phyloP scores from a whole-genome alignment of 805 yeast species.

The Cyberlindnera mississippiensis region DNA sequence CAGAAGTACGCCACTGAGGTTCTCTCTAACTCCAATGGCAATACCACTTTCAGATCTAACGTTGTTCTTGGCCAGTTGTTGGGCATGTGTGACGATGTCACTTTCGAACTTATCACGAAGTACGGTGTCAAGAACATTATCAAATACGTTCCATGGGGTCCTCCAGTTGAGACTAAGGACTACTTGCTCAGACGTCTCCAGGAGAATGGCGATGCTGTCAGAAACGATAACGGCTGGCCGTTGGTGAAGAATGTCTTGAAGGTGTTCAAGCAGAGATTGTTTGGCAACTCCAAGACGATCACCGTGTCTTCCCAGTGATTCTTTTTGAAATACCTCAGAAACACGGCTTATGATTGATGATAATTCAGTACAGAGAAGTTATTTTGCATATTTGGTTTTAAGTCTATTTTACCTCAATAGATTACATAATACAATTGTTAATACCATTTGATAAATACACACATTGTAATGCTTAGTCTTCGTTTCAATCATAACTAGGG shows the following conservation, averaged over 20 bases:
- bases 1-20: conserved; percentile 64
- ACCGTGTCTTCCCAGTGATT: neutral
- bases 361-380: no score
- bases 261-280: conserved; percentile 32
- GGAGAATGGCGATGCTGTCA: conserved; percentile 94
- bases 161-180: conserved; percentile 89
- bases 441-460: no score
- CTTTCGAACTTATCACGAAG: conserved; percentile 64
- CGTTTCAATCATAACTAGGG: no score
- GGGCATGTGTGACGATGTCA: conserved; percentile 93
- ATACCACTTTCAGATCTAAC: conserved; percentile 42
- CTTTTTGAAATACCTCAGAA: no score
- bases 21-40: conserved; percentile 30
- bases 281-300: conserved; percentile 2
- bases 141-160: conserved; percentile 98
- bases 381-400: no score
- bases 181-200: conserved; percentile 85
- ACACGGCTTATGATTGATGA: no score
- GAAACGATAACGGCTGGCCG: conserved; percentile 78
- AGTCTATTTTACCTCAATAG: no score
- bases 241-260: conserved; percentile 51
- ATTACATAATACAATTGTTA: no score
- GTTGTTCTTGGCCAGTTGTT: conserved; percentile 85
- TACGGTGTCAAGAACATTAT: conserved; percentile 71
- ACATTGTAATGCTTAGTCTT: no score